Evolutionary conservation across 2,329 filamentous ascomycete species (phyloP).

Genomic region (Trichoderma guizhouense): DNA sequence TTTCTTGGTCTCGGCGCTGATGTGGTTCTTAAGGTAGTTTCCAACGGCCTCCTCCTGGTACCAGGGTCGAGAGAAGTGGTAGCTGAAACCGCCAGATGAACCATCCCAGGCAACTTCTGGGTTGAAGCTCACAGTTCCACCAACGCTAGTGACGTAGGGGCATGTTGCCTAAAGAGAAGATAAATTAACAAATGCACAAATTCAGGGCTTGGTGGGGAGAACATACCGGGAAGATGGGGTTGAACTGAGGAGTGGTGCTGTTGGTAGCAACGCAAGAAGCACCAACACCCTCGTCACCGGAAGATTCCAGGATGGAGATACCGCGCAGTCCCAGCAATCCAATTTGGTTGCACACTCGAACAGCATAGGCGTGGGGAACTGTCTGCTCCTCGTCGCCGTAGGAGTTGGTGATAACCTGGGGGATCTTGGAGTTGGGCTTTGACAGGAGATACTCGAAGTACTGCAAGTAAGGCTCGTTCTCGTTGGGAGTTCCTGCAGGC

Average conservation of each 20-base stretch:
- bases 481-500: background rate
- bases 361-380: slow-evolving; percentile 50
- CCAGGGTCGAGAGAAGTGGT: slow-evolving; percentile 44
- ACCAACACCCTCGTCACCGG: slow-evolving; percentile 49
- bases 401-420: slow-evolving; percentile 55
- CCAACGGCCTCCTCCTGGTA: slow-evolving; percentile 45
- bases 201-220: background rate
- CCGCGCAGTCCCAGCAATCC: slow-evolving; percentile 52
- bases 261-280: slow-evolving; percentile 32
- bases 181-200: no score
- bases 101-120: slow-evolving; percentile 42
- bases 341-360: slow-evolving; percentile 50
- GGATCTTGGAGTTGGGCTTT: slow-evolving; percentile 43
- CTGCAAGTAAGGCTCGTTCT: slow-evolving; percentile 57
- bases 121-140: slow-evolving; percentile 42
- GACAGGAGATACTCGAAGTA: slow-evolving; percentile 50
- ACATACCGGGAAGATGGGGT: slow-evolving; percentile 32
- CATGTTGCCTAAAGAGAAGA: slow-evolving; percentile 31
- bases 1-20: slow-evolving; percentile 42
- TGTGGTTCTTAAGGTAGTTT: slow-evolving; percentile 36
- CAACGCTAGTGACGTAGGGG: slow-evolving; percentile 49
- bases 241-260: slow-evolving; percentile 42
- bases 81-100: slow-evolving; percentile 51
- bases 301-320: slow-evolving; percentile 48
- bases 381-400: slow-evolving; percentile 58